Evolutionary conservation across 345 rosid species (phyloP), one percentile per base, ranked within the genome.

Genomic region (Barbarea vulgaris): DNA sequence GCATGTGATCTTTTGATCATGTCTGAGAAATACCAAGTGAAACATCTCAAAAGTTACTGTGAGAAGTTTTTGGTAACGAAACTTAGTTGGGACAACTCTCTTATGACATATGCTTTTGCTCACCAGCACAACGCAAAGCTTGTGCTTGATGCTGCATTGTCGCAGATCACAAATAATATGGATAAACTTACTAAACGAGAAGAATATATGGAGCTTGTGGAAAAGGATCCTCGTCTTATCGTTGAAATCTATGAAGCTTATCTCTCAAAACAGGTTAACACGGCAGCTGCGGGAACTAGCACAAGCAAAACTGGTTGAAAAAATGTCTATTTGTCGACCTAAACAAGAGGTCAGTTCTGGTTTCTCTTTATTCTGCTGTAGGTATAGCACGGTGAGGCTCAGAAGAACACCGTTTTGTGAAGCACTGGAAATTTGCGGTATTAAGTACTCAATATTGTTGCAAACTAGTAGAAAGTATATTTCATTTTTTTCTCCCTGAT

Each of bases 1-100:
- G 93, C 95, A 10, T 87, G 84, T 77, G 93, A 89, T 67, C 97
- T 94, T 4, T 73, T 94, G 60, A 87, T 85, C 12, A 73, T 94
- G 84, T 87, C 98, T 1, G 92, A 94, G 78, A 94, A 89, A 79
- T 93, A 91, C 72, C 81, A 89, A 75, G 94, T 91, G 70, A 83
- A 88, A 75, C 88, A 91, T 70, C 96, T 93, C 67, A 93, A 91
- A 79, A 77, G 72, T 11, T 84, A 82, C 74, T 88, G 96, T 27
- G 95, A 91, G 89, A 91, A 79, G 81, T 88, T 80, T 76, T 46
- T 94, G 60, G 83, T 89, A 12, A 86, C 96, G 18, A 91, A 87
- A 72, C 79, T 91, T 81, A 91, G 78, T 72, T 84, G 87, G 88
- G 90, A 94, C 67, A 94, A 87, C 48, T 87, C 89, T 6, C 80